Base-by-base conservation (phyloP, 176 grass and related monocot genomes). In the Tillandsia leiboldiana region DNA sequence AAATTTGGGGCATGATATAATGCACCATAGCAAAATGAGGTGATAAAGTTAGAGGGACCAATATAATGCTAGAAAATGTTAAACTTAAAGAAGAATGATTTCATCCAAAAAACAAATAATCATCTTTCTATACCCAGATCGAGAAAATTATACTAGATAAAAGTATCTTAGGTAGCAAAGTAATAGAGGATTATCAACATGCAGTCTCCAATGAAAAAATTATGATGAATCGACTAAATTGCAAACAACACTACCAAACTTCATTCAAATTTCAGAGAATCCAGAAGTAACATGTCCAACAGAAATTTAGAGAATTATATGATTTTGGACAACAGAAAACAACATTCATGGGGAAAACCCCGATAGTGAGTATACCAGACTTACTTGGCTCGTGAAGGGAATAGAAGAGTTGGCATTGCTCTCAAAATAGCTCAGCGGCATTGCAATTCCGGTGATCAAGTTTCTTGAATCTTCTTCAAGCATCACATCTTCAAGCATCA, bases 401-500 rank as follows among this genome's bases (percentile, higher is more conserved):
- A n/a, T 76, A 64, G 75, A 42, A 1, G 53, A 47, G 23, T 49
- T 57, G 28, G 61, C 51, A 64, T 68, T 50, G 59, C 81, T n/a
- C 70, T 74, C 67, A 59, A 49, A 24, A 69, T 48, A 66, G 14
- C 49, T 72, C 57, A 49, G 56, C 8, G 64, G 62, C 20, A 74
- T 74, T 51, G 77, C 51, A 84, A 3, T 64, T 62, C 54, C 70
- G 73, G 58, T 58, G 64, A 13, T 22, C 72, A 61, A 26, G 73
- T 26, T 76, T 50, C 66, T 68, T 73, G 71, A 73, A 52, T 77
- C 66, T 62, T 74, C 23, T 66, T 73, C 73, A 53, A 49, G 63
- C 65, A 50, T 56, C 20, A 74, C 49, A 3, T 67, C 64, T 66
- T 73, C 73, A 53, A 49, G 63, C 65, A 50, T 56, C 20, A 74